Conservation (phyloP, 1,139 yeast genomes). For the Nakaseomyces kungkrabaensis region DNA sequence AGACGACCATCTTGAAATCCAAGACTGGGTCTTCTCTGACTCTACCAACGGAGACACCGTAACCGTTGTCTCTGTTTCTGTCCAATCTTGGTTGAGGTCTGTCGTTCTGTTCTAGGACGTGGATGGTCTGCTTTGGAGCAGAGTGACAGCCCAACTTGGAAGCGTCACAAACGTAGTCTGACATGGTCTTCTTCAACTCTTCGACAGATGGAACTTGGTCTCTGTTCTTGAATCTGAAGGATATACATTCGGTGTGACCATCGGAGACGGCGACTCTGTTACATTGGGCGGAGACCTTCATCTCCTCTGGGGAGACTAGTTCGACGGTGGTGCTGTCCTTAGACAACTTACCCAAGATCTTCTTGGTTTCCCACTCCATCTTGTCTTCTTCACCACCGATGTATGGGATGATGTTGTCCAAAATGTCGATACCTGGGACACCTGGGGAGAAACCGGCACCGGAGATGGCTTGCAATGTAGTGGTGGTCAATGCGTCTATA, state of each 20-base stretch:
- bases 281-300: constrained; percentile 91
- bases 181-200: constrained; percentile 58
- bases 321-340: constrained; percentile 48
- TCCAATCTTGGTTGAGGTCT: constrained; percentile 98
- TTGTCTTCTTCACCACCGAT: constrained; percentile 97
- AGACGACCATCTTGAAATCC: constrained; percentile 90
- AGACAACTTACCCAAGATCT: constrained; percentile 63
- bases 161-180: constrained; percentile 80
- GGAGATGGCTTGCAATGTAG: constrained; percentile 93
- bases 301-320: constrained; percentile 55
- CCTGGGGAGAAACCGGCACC: constrained; percentile 99
- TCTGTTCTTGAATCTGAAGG: constrained; percentile 69
- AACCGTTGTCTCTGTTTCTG: constrained; percentile 91
- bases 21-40: constrained; percentile 86
- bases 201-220: constrained; percentile 74
- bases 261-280: constrained; percentile 95
- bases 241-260: constrained; percentile 95
- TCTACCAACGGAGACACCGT: constrained; percentile 92
- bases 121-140: constrained; percentile 88
- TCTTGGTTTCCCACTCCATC: constrained; percentile 96
- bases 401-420: constrained; percentile 90
- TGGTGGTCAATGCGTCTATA: constrained; percentile 72
- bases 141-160: constrained; percentile 68
- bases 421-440: constrained; percentile 85
- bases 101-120: constrained; percentile 80